phyloP scores from a whole-genome alignment of 129 eudicot species.

The sunflower (Helianthus annuus) region DNA sequence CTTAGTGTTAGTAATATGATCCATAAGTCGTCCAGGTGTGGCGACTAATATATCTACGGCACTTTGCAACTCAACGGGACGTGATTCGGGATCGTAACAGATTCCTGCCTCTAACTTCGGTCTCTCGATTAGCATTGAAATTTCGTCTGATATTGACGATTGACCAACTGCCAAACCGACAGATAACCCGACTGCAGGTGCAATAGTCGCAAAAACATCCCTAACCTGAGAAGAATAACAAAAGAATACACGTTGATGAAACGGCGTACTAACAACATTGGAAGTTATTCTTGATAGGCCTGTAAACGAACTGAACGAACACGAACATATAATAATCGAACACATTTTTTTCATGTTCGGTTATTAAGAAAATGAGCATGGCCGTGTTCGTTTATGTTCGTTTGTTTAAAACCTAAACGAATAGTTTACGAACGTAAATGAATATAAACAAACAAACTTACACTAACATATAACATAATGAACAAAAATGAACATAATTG shows the following conservation, averaged over 20 bases:
- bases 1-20: slow-evolving; percentile 79
- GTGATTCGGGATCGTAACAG: slow-evolving; percentile 69
- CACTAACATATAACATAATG: too few relatives aligned
- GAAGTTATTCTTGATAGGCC: too few relatives aligned
- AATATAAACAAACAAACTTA: too few relatives aligned
- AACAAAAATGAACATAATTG: too few relatives aligned
- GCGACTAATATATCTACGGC: slow-evolving; percentile 91
- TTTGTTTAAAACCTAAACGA: too few relatives aligned
- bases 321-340: too few relatives aligned
- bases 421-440: too few relatives aligned
- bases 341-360: too few relatives aligned
- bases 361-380: too few relatives aligned
- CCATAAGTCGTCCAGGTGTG: slow-evolving; percentile 96
- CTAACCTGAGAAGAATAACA: slow-evolving; percentile 58
- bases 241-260: not conserved
- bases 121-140: slow-evolving; percentile 62
- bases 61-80: slow-evolving; percentile 42
- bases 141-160: slow-evolving; percentile 91
- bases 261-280: not conserved
- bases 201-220: slow-evolving; percentile 79
- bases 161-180: slow-evolving; percentile 97
- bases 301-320: too few relatives aligned
- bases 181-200: slow-evolving; percentile 90
- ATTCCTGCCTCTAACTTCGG: slow-evolving; percentile 65
- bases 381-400: too few relatives aligned